phyloP scores from a whole-genome alignment of 2,329 filamentous ascomycete genomes.

The Thermomyces lanuginosus region DNA sequence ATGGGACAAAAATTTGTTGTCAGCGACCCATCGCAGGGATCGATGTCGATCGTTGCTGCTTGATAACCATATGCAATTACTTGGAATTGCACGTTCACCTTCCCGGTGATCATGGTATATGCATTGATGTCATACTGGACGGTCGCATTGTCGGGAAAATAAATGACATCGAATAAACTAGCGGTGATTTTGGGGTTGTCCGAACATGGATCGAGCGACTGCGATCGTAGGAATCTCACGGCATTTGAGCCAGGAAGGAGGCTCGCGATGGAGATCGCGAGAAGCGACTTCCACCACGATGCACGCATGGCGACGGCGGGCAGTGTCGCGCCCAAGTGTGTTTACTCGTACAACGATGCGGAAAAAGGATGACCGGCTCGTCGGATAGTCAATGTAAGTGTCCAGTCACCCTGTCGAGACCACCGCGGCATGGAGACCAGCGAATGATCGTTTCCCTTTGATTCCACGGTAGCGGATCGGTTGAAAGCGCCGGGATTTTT shows the following conservation, averaged over 20 bases:
- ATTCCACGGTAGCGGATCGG: no score
- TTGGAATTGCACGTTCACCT: slow-evolving; percentile 5
- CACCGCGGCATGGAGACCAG: no score
- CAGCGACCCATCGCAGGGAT: slow-evolving; percentile 5
- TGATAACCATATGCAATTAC: slow-evolving; percentile 8
- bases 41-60: slow-evolving; percentile 4
- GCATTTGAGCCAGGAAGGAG: slow-evolving; percentile 4
- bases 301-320: slow-evolving; percentile 4
- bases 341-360: no score
- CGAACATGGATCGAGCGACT: slow-evolving; percentile 5
- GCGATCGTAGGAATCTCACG: slow-evolving; percentile 4
- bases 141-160: slow-evolving; percentile 5
- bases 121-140: slow-evolving; percentile 7
- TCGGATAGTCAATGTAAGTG: no score
- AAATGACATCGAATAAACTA: slow-evolving; percentile 7
- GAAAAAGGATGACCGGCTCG: no score
- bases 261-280: slow-evolving; percentile 1
- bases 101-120: slow-evolving; percentile 6
- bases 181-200: slow-evolving; percentile 7
- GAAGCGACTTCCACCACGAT: slow-evolving; percentile 1
- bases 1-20: slow-evolving; percentile 8
- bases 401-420: no score
- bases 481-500: no score
- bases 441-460: no score
- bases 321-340: no score